These are phyloP conservation scores for Pseudogymnoascus sp. DNA, from an alignment of 2,329 filamentous ascomycete species.

Conservation along the genomic window DNA sequence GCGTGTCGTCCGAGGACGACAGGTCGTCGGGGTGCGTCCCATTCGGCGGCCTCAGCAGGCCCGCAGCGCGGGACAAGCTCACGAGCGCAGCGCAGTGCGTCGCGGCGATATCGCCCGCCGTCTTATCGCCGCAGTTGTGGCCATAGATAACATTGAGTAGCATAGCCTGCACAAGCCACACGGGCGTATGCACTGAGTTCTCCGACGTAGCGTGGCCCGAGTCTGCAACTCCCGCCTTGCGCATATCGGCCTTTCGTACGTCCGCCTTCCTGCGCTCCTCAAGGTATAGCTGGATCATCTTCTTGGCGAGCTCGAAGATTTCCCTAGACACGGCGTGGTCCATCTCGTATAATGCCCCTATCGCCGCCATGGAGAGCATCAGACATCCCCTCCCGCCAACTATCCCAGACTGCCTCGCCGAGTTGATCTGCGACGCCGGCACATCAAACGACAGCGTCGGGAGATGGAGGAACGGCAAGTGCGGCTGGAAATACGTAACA, in stretches of 20 bases:
- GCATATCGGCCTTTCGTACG: slow-evolving; percentile 55
- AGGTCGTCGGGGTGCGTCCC: slow-evolving; percentile 28
- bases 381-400: slow-evolving; percentile 77
- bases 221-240: slow-evolving; percentile 41
- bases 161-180: slow-evolving; percentile 97
- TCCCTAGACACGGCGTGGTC: slow-evolving; percentile 73
- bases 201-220: slow-evolving; percentile 43
- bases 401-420: slow-evolving; percentile 47
- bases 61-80: slow-evolving; percentile 82
- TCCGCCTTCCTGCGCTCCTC: slow-evolving; percentile 85
- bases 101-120: slow-evolving; percentile 80
- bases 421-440: slow-evolving; percentile 56
- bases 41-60: slow-evolving; percentile 47
- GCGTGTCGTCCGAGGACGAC: slow-evolving; percentile 43
- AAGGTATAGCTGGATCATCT: slow-evolving; percentile 87
- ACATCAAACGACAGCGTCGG: slow-evolving; percentile 86
- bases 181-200: slow-evolving; percentile 63
- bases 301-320: slow-evolving; percentile 87
- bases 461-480: slow-evolving; percentile 89
- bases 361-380: slow-evolving; percentile 79
- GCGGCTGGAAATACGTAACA: slow-evolving; percentile 85
- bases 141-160: slow-evolving; percentile 92
- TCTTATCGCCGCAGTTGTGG: slow-evolving; percentile 88
- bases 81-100: slow-evolving; percentile 88
- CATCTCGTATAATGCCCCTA: slow-evolving; percentile 76